Conservation (phyloP, 306 rosid species). For the Hippophae gyantsensis region DNA sequence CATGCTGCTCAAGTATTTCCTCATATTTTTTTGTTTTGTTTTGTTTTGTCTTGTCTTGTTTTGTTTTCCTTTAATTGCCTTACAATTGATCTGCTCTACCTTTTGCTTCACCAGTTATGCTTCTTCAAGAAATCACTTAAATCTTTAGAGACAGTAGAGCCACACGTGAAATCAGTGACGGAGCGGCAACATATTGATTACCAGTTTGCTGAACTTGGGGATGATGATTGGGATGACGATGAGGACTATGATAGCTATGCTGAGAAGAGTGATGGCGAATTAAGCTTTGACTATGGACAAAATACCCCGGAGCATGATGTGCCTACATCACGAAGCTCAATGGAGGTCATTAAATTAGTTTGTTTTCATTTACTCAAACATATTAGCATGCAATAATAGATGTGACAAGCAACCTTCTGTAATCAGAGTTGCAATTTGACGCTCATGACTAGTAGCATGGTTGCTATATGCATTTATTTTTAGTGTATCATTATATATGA, state of each 20-base stretch:
- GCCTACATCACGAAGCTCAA: slow-evolving; percentile 43
- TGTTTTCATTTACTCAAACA: slow-evolving; percentile 10
- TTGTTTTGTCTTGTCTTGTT: no score
- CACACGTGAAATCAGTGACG: slow-evolving; percentile 70
- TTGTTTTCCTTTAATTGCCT: slow-evolving; percentile 16
- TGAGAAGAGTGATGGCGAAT: slow-evolving; percentile 70
- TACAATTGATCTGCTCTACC: slow-evolving; percentile 11
- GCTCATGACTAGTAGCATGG: no score
- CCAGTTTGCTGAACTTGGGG: slow-evolving; percentile 72
- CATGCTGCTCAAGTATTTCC: slow-evolving; percentile 89
- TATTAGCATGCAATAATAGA: slow-evolving; percentile 10
- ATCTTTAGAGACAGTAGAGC: slow-evolving; percentile 81
- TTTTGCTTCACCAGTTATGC: slow-evolving; percentile 50
- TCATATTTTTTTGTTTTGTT: no score
- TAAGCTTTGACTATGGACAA: slow-evolving; percentile 76
- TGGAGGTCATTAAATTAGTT: slow-evolving; percentile 44
- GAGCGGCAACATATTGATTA: slow-evolving; percentile 93
- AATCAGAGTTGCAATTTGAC: no score
- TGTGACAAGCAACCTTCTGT: not conserved
- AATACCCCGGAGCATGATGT: slow-evolving; percentile 47
- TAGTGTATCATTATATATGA: no score
- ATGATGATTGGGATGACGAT: slow-evolving; percentile 47
- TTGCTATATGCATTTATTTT: no score
- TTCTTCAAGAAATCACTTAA: slow-evolving; percentile 82
- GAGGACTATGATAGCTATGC: slow-evolving; percentile 36